Percentiles rank a stretch among this genome's conserved stretches.
Conservation (phyloP, 306 rosid species). For the Trifolium pratense region DNA sequence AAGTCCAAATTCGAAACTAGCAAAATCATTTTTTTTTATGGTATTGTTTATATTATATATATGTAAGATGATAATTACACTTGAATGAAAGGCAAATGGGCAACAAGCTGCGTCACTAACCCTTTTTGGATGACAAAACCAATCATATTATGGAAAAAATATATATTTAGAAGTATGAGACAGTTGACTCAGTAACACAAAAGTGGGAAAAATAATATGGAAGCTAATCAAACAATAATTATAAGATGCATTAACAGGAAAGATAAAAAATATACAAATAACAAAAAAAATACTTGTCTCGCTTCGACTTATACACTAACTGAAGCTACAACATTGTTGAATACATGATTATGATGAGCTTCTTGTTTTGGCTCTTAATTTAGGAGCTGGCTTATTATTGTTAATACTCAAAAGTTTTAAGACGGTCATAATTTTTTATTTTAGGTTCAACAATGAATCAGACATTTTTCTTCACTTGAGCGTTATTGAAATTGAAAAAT, state of each 20-base stretch:
- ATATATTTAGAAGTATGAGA: too few relatives aligned
- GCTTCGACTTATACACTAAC: not conserved
- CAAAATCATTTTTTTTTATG: too few relatives aligned
- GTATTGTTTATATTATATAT: too few relatives aligned
- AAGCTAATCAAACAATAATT: not conserved
- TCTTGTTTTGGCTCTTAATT: constrained; percentile 1
- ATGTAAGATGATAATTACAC: too few relatives aligned
- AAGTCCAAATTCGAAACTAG: too few relatives aligned
- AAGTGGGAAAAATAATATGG: not conserved
- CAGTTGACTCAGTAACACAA: too few relatives aligned
- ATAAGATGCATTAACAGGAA: not conserved
- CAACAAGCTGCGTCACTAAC: too few relatives aligned
- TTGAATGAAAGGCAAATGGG: too few relatives aligned
- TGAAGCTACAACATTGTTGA: not conserved
- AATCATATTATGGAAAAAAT: too few relatives aligned
- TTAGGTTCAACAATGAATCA: constrained; percentile 14
- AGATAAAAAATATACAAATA: constrained; percentile 11
- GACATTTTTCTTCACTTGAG: not conserved
- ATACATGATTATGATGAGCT: not conserved
- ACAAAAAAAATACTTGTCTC: not conserved
- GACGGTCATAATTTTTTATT: not conserved
- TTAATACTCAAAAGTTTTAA: not conserved
- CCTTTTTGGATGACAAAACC: too few relatives aligned
- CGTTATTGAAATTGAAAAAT: too few relatives aligned
- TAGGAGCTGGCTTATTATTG: not conserved